Base-by-base conservation (phyloP, 1,284 basidiomycete genomes). In the Ustilago xerochloae region DNA sequence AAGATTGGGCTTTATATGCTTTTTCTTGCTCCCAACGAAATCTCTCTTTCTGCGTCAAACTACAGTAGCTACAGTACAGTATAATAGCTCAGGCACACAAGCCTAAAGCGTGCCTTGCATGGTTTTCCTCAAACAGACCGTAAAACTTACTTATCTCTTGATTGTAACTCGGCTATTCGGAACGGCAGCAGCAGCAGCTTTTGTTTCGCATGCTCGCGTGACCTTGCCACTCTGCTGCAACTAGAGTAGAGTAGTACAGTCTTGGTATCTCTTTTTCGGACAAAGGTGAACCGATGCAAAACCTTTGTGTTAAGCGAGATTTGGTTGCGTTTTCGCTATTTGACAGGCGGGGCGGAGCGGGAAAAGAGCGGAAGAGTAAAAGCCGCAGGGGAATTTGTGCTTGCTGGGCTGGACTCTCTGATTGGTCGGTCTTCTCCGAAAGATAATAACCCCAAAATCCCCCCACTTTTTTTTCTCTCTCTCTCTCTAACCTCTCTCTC, bases 341-440 rank as follows among this genome's bases (percentile, higher is more conserved):
- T 45, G 43, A 45, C 43, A 45, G n/a, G n/a, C n/a, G n/a, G n/a
- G n/a, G 41, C 20, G 20, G 41, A 26, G 24, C 22, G n/a, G n/a
- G 38, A 20, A 15, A 36, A 6, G 15, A 16, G 35, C 35, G 35
- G 35, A 36, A 36, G 35, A 36, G 12, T n/a, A 36, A 36, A 36
- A 36, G 12, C 35, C 35, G 35, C 15, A 36, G 35, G n/a, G n/a
- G 35, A 36, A 36, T 36, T 13, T 13, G n/a, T 18, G 29, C 29
- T 20, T 20, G 30, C 3, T n/a, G n/a, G n/a, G n/a, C n/a, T n/a
- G n/a, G n/a, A n/a, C n/a, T n/a, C n/a, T 15, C 26, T 61, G 58
- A 61, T 61, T 62, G 52, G 60, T 51, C 62, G 55, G 62, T 16
- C 41, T 35, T 57, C 41, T 63, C 54, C 62, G 62, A 26, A 30